Percentiles rank a stretch among this genome's conserved stretches.
Conservation (phyloP, 2,329 filamentous ascomycete species). For the Phoma sp. region DNA sequence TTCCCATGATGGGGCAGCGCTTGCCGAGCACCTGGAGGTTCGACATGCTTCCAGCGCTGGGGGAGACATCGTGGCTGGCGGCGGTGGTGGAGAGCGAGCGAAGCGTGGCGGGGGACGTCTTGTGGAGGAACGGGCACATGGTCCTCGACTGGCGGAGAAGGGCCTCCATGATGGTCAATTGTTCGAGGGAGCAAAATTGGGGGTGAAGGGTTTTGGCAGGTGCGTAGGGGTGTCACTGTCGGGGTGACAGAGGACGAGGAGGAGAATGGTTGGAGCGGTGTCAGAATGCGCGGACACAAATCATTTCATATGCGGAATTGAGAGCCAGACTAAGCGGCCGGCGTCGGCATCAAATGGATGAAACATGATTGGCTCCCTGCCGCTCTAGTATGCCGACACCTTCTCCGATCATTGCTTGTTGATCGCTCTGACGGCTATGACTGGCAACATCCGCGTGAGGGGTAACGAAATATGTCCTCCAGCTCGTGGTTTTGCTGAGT, state of each 20-base stretch:
- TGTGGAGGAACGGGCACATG: conserved; percentile 97
- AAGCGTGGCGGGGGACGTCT: conserved; percentile 88
- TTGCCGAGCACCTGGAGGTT: conserved; percentile 94
- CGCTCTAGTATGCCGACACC: conserved; percentile 23
- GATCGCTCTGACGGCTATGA: conserved; percentile 24
- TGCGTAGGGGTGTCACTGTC: not conserved
- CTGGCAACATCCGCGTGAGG: conserved; percentile 20
- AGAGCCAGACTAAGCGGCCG: conserved; percentile 26
- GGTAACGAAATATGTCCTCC: conserved; percentile 3
- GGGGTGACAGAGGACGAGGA: not conserved
- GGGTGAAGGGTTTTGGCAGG: not conserved
- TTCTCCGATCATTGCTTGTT: conserved; percentile 25
- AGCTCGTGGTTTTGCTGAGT: conserved; percentile 10
- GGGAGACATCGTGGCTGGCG: conserved; percentile 70
- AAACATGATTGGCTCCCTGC: conserved; percentile 32
- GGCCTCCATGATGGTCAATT: conserved; percentile 75
- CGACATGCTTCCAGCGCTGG: conserved; percentile 91
- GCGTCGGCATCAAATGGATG: conserved; percentile 35
- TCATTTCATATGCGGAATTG: conserved; percentile 33
- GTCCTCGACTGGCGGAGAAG: conserved; percentile 93
- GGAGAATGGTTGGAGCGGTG: conserved; percentile 20
- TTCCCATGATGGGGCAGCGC: conserved; percentile 98
- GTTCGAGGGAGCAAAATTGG: conserved; percentile 5
- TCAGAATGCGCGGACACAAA: conserved; percentile 26
- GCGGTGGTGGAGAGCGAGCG: conserved; percentile 83